Evolutionary conservation across 305 asterid genomes (phyloP), one percentile per base, ranked within the genome.

Genomic region (Lippia alba): DNA sequence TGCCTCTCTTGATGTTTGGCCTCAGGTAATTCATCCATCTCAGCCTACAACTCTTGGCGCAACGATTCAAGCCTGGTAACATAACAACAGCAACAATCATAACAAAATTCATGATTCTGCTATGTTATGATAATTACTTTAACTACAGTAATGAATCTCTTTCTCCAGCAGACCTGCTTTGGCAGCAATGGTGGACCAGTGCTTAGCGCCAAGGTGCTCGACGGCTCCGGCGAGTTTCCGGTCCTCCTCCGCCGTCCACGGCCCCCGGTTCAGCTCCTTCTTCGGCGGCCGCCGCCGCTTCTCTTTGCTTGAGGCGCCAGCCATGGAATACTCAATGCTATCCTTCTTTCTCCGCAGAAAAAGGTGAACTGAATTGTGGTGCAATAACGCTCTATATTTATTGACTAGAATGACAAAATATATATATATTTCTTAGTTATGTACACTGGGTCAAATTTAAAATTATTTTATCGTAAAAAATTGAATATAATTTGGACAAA

Each of bases 221-320:
- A 86, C 66, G 15, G 86, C 79, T 24, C 71, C 80, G 39, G 84
- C 86, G 3, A 86, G 76, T 58, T 56, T 84, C 69, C 73, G 82
- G 64, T 86, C 92, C 80, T 86, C 89, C 62, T 84, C 92, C 39
- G 74, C 77, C 59, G 80, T 82, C 92, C 89, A 86, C 63, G 88
- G 79, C 66, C 89, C 92, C 59, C 83, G 71, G 78, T 80, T 76
- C 39, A 71, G 76, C 33, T 75, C 86, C 51, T 76, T 75, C 76
- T 68, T 79, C 12, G 66, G 14, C n/a, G 58, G 30, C 56, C 59
- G 68, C 48, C 17, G 71, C 72, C 46, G 41, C 41, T 49, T 34
- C 61, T 14, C 75, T 56, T 44, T 66, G 45, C 8, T 64, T 1
- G 63, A 56, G 62, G 61, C 4, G 56, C 61, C 63, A 40, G 69